Percentiles rank a stretch among this genome's conserved stretches.
phyloP scores from a whole-genome alignment of 2,329 filamentous ascomycete genomes.

The Talaromyces islandicus region DNA sequence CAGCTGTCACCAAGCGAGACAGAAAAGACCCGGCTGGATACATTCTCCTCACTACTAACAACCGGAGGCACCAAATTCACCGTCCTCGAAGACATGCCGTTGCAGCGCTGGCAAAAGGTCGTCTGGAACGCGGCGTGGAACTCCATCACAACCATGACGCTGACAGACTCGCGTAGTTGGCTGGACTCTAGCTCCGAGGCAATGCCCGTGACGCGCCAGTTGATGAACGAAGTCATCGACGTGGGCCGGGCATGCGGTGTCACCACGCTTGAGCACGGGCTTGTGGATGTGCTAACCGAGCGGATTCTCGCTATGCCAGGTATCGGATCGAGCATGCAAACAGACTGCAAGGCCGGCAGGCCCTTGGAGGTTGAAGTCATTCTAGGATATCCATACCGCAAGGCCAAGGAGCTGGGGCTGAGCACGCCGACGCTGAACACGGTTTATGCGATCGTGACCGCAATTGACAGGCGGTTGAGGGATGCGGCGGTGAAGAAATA shows the following conservation, averaged over 20 bases:
- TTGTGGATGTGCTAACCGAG: constrained; percentile 34
- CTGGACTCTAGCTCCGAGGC: constrained; percentile 36
- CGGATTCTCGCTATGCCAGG: constrained; percentile 34
- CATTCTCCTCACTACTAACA: constrained; percentile 37
- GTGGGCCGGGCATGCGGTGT: constrained; percentile 36
- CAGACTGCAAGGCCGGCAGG: constrained; percentile 35
- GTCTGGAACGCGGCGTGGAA: constrained; percentile 41
- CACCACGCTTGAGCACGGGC: constrained; percentile 23
- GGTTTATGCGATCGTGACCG: constrained; percentile 10
- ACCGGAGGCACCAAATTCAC: constrained; percentile 37
- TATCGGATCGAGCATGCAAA: constrained; percentile 43
- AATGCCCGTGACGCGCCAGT: constrained; percentile 28
- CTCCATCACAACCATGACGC: constrained; percentile 37
- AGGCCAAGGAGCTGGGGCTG: constrained; percentile 10
- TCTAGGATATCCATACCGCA: constrained; percentile 21
- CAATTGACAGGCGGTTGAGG: constrained; percentile 7
- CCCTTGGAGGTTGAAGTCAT: constrained; percentile 45
- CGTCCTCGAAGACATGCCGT: constrained; percentile 30
- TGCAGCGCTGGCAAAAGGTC: constrained; percentile 36
- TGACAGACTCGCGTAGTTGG: constrained; percentile 38
- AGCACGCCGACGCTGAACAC: constrained; percentile 11
- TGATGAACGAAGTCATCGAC: constrained; percentile 41
- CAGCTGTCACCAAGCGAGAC: constrained; percentile 14
- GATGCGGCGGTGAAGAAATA: not conserved
- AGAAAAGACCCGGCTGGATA: constrained; percentile 35